Evolutionary conservation across 2,329 filamentous ascomycete species (phyloP).

Genomic region (Calonectria henricotiae): DNA sequence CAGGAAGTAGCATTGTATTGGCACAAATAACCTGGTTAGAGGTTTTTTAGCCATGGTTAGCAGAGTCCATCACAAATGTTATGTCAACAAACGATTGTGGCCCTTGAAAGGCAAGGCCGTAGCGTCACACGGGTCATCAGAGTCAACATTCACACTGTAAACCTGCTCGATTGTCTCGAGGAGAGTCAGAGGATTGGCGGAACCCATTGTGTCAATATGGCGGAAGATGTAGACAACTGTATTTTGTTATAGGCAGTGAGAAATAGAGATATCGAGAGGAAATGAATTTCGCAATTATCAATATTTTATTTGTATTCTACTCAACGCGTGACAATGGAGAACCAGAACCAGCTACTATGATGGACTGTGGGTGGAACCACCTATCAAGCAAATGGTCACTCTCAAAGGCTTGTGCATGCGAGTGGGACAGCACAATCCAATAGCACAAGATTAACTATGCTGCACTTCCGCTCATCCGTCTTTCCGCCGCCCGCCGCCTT

Average conservation of each 20-base stretch:
- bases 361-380: neutral
- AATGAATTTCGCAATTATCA: neutral
- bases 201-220: neutral
- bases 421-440: neutral
- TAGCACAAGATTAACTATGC: slow-evolving; percentile 1
- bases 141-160: slow-evolving; percentile 46
- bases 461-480: neutral
- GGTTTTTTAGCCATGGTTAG: slow-evolving; percentile 38
- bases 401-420: neutral
- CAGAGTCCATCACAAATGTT: too few relatives aligned
- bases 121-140: slow-evolving; percentile 39
- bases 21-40: slow-evolving; percentile 47
- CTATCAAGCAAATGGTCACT: neutral
- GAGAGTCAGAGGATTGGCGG: neutral
- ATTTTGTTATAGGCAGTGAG: neutral
- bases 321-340: neutral
- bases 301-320: neutral
- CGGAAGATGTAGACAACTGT: neutral
- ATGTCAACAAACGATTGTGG: slow-evolving; percentile 41
- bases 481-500: neutral
- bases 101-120: slow-evolving; percentile 43
- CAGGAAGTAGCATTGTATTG: slow-evolving; percentile 32
- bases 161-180: slow-evolving; percentile 39
- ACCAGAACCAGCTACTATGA: neutral
- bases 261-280: neutral